phyloP scores from a whole-genome alignment of 441 rosid genomes.

The Euphorbia schlechtendalii region DNA sequence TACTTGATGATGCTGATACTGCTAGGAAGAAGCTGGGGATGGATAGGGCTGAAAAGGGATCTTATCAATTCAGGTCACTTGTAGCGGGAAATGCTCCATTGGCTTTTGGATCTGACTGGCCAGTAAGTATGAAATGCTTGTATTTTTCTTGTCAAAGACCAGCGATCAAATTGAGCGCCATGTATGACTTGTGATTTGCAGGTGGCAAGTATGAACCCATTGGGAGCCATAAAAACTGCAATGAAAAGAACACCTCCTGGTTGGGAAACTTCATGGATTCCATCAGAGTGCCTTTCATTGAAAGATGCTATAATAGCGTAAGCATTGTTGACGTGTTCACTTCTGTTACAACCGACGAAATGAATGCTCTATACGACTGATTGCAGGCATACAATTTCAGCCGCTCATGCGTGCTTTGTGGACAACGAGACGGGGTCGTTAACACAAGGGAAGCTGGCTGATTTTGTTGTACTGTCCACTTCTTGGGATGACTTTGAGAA shows the following conservation, averaged over 20 bases:
- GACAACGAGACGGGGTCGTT: constrained; percentile 68
- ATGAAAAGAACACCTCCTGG: constrained; percentile 71
- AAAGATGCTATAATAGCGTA: constrained; percentile 64
- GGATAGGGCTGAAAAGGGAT: constrained; percentile 58
- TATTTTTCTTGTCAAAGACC: background rate
- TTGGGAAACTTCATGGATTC: constrained; percentile 68
- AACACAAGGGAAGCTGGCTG: constrained; percentile 65
- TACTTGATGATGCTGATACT: constrained; percentile 73
- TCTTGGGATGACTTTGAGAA: constrained; percentile 57
- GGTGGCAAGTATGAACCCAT: constrained; percentile 67
- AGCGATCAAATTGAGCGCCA: background rate
- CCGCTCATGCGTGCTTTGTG: constrained; percentile 71
- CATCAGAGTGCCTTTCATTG: constrained; percentile 63
- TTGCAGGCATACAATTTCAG: constrained; percentile 73
- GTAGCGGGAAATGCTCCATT: constrained; percentile 47
- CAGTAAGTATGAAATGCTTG: constrained; percentile 39
- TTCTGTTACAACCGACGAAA: background rate
- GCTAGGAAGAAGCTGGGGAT: constrained; percentile 66
- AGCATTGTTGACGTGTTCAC: constrained; percentile 19
- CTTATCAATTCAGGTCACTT: constrained; percentile 60
- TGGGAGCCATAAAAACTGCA: constrained; percentile 58
- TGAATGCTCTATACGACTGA: too few species aligned
- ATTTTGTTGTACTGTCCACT: constrained; percentile 61
- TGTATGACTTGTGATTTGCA: constrained; percentile 21
- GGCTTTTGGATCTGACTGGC: constrained; percentile 96